Evolutionary conservation across 176 grass and related monocot species (phyloP).

Genomic region (Musa schizocarpa): DNA sequence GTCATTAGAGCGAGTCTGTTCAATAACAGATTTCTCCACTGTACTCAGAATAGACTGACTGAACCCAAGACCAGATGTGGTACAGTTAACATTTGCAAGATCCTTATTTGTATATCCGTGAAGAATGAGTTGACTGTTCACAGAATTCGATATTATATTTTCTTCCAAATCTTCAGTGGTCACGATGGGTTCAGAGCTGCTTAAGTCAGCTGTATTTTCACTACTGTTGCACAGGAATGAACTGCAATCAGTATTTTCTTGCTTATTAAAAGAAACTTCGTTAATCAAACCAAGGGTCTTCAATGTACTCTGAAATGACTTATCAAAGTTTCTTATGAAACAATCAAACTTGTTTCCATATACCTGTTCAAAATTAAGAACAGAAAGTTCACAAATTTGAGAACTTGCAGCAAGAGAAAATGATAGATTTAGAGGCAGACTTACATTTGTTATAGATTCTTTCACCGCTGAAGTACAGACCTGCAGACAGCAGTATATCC

Average conservation of each 20-base stretch:
- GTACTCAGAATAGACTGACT: conserved; percentile 45
- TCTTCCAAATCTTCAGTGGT: conserved; percentile 22
- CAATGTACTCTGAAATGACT: conserved; percentile 90
- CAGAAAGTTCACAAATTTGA: no score
- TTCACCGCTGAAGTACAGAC: conserved; percentile 82
- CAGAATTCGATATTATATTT: background rate
- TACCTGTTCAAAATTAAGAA: conserved; percentile 44
- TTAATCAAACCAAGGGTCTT: conserved; percentile 73
- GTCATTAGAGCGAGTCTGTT: conserved; percentile 66
- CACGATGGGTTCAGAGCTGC: background rate
- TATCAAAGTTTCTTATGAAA: conserved; percentile 85
- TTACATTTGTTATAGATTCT: conserved; percentile 86
- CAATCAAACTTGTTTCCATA: conserved; percentile 68
- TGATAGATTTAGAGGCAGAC: conserved; percentile 14
- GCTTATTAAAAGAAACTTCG: conserved; percentile 30
- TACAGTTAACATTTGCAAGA: conserved; percentile 25
- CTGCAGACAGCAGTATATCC: conserved; percentile 31
- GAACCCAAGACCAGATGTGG: conserved; percentile 22
- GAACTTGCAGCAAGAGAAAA: conserved; percentile 5
- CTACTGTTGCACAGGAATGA: conserved; percentile 24
- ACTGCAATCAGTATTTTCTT: conserved; percentile 21
- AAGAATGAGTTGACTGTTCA: conserved; percentile 24
- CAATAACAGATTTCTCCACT: conserved; percentile 64
- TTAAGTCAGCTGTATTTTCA: conserved; percentile 5
- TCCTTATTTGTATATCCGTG: conserved; percentile 38